Base-by-base conservation (phyloP, 1,284 basidiomycete species). In the Athelia psychrophila region DNA sequence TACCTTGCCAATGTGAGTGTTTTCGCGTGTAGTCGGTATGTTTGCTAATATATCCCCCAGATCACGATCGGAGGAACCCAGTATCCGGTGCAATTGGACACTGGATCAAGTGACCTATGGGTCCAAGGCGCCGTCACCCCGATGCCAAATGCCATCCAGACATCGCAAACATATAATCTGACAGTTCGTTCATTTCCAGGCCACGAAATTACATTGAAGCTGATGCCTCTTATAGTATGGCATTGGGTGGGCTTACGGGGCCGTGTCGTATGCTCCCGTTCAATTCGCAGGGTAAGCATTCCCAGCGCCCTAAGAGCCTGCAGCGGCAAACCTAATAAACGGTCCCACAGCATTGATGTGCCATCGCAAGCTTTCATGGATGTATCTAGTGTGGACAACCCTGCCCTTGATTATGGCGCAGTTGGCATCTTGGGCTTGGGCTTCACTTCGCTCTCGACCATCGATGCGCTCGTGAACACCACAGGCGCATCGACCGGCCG, bases 31-130 rank as follows among this genome's bases (percentile, higher is more conserved):
- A 23, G 12, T 27, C 20, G 16, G 56, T 32, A 47, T 51, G 32
- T 47, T 27, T 48, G 53, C 47, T 24, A 15, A 44, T 45, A n/a
- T 20, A 22, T 25, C 32, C 38, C n/a, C 27, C 36, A 90, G 87
- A 72, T 90, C 55, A 82, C 81, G 49, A 64, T 89, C 42, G 88
- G 80, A 53, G 79, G 77, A 50, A n/a, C 16, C 20, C 16, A 18
- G 16, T 42, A 85, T 64, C 69, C 76, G 44, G 77, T 91, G 6
- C 89, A 91, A 65, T 71, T 92, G 44, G 89, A 92, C 67, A 91
- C 88, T 0, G 89, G 89, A 51, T 91, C 88, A 12, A 89, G 80
- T 53, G 89, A 92, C 68, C 74, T 92, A n/a, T 91, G 89, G 84
- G 74, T 91, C 48, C 75, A 82, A 60, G 79, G 79, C 22, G 47